These are phyloP conservation scores for Tuber indicum DNA, from an alignment of 495 filamentous ascomycete species.

Conservation along the genomic window DNA sequence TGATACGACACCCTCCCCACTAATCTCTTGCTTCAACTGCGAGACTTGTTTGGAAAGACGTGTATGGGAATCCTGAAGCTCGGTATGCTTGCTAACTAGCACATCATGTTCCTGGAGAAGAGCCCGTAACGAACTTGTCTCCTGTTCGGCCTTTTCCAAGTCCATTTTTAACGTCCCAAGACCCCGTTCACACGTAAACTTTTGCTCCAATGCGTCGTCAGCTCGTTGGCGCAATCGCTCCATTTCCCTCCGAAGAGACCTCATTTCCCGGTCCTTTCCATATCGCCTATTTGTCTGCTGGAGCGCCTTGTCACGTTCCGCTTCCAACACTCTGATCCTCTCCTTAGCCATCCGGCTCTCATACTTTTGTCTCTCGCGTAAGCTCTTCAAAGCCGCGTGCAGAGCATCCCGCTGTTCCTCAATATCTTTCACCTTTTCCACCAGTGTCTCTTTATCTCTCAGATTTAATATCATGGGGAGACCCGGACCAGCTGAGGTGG, in stretches of 20 bases:
- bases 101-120: constrained; percentile 86
- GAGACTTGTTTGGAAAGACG: constrained; percentile 43
- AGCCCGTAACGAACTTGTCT: constrained; percentile 70
- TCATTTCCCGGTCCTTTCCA: constrained; percentile 77
- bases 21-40: constrained; percentile 37
- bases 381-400: constrained; percentile 71
- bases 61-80: constrained; percentile 42
- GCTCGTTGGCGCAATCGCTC: constrained; percentile 76
- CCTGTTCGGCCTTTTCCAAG: constrained; percentile 87
- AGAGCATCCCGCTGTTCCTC: constrained; percentile 90
- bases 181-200: constrained; percentile 93
- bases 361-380: constrained; percentile 80
- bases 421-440: constrained; percentile 82
- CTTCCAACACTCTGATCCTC: constrained; percentile 64
- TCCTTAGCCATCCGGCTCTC: constrained; percentile 76
- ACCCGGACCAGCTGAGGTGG: constrained; percentile 13
- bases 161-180: constrained; percentile 92
- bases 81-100: constrained; percentile 51
- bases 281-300: constrained; percentile 61
- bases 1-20: constrained; percentile 45
- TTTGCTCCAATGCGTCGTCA: constrained; percentile 92
- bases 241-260: constrained; percentile 72
- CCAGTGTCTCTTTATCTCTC: constrained; percentile 53
- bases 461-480: constrained; percentile 26
- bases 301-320: constrained; percentile 69